Evolutionary conservation across 805 yeast genomes (phyloP), one percentile per base, ranked within the genome.

Genomic region (Nakazawaea ishiwadae): DNA sequence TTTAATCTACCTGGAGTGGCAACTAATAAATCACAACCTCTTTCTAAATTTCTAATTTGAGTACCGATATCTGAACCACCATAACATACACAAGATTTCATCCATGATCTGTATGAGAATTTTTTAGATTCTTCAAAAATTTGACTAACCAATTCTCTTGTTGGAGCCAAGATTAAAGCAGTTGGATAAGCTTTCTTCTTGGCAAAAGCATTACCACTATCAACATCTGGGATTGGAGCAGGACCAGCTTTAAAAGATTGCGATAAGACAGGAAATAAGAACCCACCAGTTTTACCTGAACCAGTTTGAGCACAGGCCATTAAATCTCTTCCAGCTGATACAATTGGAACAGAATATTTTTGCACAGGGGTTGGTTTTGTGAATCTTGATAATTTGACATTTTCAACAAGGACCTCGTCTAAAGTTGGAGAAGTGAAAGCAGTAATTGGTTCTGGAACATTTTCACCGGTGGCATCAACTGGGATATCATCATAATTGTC

Each of bases 211-310:
- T 31, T 24, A 10, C 32, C 37, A 45, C 10, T 23, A 10, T 66
- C 73, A 40, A 78, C 73, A 48, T 63, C 68, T 30, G 74, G 68
- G 32, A 65, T 59, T 45, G 77, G 71, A 45, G 86, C 74, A 43
- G 99, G 99, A 40, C 99, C 99, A 55, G 73, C 77, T 63, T 77
- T 71, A 70, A 83, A 93, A 47, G 95, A 85, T 71, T 89, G 89
- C 37, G 96, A 84, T 55, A 93, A 75, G 42, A 93, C 96, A 50
- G 99, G 99, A 85, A 93, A 93, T 62, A 93, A 73, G 77, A 93
- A 93, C 52, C 99, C 99, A 77, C 98, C 99, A 61, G 99, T 93
- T 73, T 93, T 93, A 79, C 99, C 99, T 45, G 98, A 90, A 83
- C 96, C 96, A 53, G 96, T 87, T 73, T 88, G 96, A 46, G 96